Base-by-base conservation (phyloP, 2,329 filamentous ascomycete genomes). In the Neodidymelliopsis sp. region DNA sequence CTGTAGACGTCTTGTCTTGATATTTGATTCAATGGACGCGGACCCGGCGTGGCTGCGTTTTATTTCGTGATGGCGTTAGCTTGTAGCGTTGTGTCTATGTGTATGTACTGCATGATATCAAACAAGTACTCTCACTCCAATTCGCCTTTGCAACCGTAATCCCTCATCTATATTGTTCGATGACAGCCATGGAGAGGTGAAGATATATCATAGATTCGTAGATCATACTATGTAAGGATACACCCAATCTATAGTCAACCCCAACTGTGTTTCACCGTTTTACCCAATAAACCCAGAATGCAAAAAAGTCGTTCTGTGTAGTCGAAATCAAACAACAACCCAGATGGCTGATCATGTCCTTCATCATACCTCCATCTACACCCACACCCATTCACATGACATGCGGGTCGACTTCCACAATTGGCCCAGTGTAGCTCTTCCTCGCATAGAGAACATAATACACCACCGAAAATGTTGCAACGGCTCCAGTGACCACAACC, bases 381-480 rank as follows among this genome's bases (percentile, higher is more conserved):
- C 9, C 6, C 10, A 15, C 3, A 12, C 10, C 33, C 12, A 8
- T 12, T 4, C n/a, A 64, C 44, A 63, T 43, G 19, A 47, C 29
- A 35, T 63, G 62, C 4, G 59, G 57, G 34, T 67, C 63, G 1
- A 71, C 51, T 30, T 72, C 69, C 1, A 71, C 63, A 20, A 71
- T 61, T 2, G 69, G 68, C 15, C 69, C 69, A 2, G 44, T 65
- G 51, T 71, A 72, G n/a, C 49, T 54, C 43, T 65, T 63, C 36
- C 39, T 63, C 15, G 69, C 69, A 31, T 56, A 68, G 7, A 65
- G 7, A 8, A 65, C 16, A 44, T 72, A 72, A 35, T 71, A 72
- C 2, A 49, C 53, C 22, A 70, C 57, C 19, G 68, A 70, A 20
- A 71, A 66, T 0, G 61, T 24, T 0, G 64, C 51, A 6, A 71